These are phyloP conservation scores for Drechmeria coniospora DNA, from an alignment of 2,329 filamentous ascomycete species.

Conservation along the genomic window DNA sequence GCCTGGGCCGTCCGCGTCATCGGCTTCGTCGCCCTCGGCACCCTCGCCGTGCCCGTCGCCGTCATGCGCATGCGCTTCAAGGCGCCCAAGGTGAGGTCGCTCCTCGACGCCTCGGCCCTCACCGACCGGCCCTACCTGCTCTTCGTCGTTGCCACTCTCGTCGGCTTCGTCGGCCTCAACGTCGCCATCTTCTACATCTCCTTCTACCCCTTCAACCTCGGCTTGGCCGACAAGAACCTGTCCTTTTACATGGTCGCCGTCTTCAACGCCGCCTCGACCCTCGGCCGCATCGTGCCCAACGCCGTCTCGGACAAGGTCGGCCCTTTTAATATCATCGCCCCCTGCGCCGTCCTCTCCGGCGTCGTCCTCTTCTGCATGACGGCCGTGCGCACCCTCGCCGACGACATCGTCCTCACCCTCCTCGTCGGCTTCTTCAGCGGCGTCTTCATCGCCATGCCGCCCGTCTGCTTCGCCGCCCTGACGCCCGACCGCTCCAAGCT, in stretches of 20 bases:
- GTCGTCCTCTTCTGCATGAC: conserved; percentile 20
- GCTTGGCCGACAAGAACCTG: conserved; percentile 15
- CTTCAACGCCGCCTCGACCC: conserved; percentile 29
- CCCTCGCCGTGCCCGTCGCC: conserved; percentile 20
- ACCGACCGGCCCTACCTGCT: conserved; percentile 4
- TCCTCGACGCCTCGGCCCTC: conserved; percentile 10
- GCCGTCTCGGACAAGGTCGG: conserved; percentile 18
- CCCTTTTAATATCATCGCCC: conserved; percentile 18
- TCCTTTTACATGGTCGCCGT: conserved; percentile 28
- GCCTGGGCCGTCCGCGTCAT: conserved; percentile 14
- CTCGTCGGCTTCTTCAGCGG: conserved; percentile 27
- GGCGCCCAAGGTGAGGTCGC: conserved; percentile 7
- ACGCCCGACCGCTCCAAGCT: conserved; percentile 24
- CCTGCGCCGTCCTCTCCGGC: conserved; percentile 13
- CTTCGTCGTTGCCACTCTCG: conserved; percentile 12
- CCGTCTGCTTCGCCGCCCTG: conserved; percentile 21
- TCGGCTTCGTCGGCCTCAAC: conserved; percentile 25
- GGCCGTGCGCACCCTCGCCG: conserved; percentile 15
- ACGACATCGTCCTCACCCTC: conserved; percentile 18
- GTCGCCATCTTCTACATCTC: conserved; percentile 24
- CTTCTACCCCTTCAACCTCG: conserved; percentile 16
- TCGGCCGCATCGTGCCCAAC: conserved; percentile 28
- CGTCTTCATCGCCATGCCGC: conserved; percentile 24
- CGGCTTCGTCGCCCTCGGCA: conserved; percentile 14
- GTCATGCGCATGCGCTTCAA: conserved; percentile 23